A percentile compares a stretch with the other conserved stretches of the same genome.
These are phyloP conservation scores for Coemansia asiatica DNA, from an alignment of 192 early-diverging fungal species.

Conservation along the genomic window DNA sequence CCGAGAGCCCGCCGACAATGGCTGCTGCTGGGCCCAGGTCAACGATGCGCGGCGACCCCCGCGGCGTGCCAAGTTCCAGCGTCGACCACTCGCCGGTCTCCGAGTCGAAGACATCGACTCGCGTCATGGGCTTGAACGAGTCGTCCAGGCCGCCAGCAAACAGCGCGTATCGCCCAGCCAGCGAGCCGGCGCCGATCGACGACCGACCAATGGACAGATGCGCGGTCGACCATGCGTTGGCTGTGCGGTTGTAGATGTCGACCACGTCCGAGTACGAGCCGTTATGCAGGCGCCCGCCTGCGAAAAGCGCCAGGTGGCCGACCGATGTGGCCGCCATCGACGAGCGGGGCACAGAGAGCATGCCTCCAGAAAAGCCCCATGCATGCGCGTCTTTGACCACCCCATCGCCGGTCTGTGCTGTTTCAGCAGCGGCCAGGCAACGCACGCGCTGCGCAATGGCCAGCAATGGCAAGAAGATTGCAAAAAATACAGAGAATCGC, in stretches of 20 bases:
- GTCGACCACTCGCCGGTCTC: conserved; percentile 37
- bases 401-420: neutral
- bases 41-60: conserved; percentile 36
- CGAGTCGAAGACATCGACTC: conserved; percentile 52
- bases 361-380: conserved; percentile 40
- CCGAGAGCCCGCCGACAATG: conserved; percentile 45
- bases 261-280: conserved; percentile 38
- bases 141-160: conserved; percentile 54
- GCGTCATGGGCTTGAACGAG: conserved; percentile 27
- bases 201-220: conserved; percentile 35
- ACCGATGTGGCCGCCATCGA: conserved; percentile 36
- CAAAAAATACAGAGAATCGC: neutral
- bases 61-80: conserved; percentile 21
- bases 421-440: neutral
- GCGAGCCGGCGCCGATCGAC: conserved; percentile 37
- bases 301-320: conserved; percentile 47
- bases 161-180: conserved; percentile 44
- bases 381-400: conserved; percentile 12
- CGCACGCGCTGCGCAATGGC: neutral
- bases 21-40: conserved; percentile 31
- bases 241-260: conserved; percentile 43
- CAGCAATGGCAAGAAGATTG: neutral
- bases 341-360: conserved; percentile 43
- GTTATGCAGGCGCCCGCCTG: conserved; percentile 47
- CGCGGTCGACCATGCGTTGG: conserved; percentile 36